phyloP scores from a whole-genome alignment of 192 early-diverging fungal species.

The Spizellomyces sp. region DNA sequence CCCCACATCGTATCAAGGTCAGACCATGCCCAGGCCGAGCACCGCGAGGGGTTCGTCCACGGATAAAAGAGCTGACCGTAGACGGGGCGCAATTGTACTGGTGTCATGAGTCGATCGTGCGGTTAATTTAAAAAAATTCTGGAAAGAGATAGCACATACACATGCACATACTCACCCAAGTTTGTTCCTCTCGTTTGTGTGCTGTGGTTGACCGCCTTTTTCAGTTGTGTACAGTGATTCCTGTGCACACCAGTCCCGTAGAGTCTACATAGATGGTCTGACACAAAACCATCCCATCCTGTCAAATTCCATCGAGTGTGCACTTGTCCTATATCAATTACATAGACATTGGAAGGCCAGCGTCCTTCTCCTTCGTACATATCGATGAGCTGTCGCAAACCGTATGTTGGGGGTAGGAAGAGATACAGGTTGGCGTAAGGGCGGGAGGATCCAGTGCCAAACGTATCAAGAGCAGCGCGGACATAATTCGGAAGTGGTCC shows the following conservation, averaged over 20 bases:
- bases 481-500: slow-evolving; percentile 6
- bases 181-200: neutral
- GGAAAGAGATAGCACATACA: neutral
- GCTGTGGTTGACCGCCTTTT: slow-evolving; percentile 2
- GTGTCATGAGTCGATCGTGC: too few relatives aligned
- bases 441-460: slow-evolving; percentile 3
- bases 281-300: slow-evolving; percentile 7
- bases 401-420: slow-evolving; percentile 9
- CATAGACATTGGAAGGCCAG: slow-evolving; percentile 22
- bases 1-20: slow-evolving; percentile 25
- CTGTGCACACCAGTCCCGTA: neutral
- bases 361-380: slow-evolving; percentile 2
- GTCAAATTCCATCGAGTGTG: neutral
- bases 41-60: slow-evolving; percentile 15
- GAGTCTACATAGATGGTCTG: slow-evolving; percentile 14
- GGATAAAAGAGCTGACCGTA: slow-evolving; percentile 16
- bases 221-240: neutral
- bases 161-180: neutral
- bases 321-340: slow-evolving; percentile 22
- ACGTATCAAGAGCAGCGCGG: slow-evolving; percentile 14
- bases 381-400: neutral
- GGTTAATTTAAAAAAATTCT: neutral
- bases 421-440: slow-evolving; percentile 17
- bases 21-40: slow-evolving; percentile 26
- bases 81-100: slow-evolving; percentile 1